Conservation (phyloP, 139 green algal species). For the Parachlorella kessleri region DNA sequence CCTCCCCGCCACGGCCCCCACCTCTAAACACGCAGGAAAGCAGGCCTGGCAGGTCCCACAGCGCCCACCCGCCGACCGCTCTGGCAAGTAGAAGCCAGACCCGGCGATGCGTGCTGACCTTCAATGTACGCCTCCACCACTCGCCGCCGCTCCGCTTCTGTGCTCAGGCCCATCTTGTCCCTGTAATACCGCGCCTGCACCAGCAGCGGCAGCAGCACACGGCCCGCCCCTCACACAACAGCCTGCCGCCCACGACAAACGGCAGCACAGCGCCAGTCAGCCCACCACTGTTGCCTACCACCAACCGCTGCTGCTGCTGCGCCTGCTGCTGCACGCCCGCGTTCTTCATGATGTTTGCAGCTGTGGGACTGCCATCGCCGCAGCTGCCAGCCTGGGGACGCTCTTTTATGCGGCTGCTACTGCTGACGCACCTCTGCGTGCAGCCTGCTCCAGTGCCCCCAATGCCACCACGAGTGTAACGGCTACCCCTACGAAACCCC, state of each 20-base stretch:
- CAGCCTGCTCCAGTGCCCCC: too few relatives aligned
- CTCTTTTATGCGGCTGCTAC: too few relatives aligned
- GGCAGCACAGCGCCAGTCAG: neutral
- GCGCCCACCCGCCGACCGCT: neutral
- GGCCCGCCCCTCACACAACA: neutral
- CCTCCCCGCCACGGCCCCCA: too few relatives aligned
- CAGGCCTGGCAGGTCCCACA: neutral
- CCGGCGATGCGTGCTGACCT: slow-evolving; percentile 14
- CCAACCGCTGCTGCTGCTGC: too few relatives aligned
- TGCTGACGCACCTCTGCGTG: too few relatives aligned
- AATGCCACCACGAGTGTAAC: too few relatives aligned
- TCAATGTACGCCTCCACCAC: slow-evolving; percentile 73
- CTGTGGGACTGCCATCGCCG: too few relatives aligned
- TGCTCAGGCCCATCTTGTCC: slow-evolving; percentile 78
- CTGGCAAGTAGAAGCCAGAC: neutral
- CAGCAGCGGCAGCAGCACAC: neutral
- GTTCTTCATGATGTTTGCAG: too few relatives aligned
- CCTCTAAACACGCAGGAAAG: neutral
- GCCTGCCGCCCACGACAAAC: neutral
- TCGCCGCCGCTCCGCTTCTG: slow-evolving; percentile 1
- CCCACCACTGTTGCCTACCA: too few relatives aligned
- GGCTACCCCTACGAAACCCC: too few relatives aligned
- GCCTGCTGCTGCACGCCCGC: neutral
- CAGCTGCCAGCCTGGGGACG: too few relatives aligned
- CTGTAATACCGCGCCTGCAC: slow-evolving; percentile 78